Conservation (phyloP, 2,329 filamentous ascomycete genomes). For the Malbranchea cinnamomea region DNA sequence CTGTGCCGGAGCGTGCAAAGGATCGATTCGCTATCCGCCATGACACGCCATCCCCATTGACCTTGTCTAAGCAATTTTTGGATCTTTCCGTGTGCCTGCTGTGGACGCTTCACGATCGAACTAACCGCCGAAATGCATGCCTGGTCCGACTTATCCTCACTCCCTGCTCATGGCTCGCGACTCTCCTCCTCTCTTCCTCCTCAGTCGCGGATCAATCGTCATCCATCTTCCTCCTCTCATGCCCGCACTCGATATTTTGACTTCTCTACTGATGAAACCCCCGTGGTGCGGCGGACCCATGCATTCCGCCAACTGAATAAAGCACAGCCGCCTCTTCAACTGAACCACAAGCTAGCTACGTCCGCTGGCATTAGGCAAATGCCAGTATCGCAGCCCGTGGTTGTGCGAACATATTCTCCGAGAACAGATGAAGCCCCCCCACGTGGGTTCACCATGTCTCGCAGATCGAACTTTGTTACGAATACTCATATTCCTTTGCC, state of each 20-base stretch:
- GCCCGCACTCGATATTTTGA: constrained; percentile 15
- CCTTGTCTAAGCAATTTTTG: constrained; percentile 4
- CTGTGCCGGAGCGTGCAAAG: neutral
- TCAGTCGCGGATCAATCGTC: constrained; percentile 20
- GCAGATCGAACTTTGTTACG: constrained; percentile 10
- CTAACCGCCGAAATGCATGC: constrained; percentile 18
- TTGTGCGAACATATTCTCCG: constrained; percentile 29
- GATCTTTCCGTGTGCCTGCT: constrained; percentile 1
- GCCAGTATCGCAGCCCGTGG: constrained; percentile 27
- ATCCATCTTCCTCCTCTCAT: constrained; percentile 14
- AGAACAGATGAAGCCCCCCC: constrained; percentile 18
- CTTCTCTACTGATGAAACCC: constrained; percentile 16
- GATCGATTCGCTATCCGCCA: constrained; percentile 8
- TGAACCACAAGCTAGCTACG: constrained; percentile 14
- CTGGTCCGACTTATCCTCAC: constrained; percentile 15
- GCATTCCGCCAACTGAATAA: constrained; percentile 21
- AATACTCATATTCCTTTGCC: constrained; percentile 25
- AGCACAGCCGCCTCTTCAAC: constrained; percentile 14
- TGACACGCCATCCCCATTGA: constrained; percentile 9
- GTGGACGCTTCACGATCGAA: constrained; percentile 7
- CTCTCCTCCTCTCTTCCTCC: constrained; percentile 16
- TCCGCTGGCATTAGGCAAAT: constrained; percentile 14
- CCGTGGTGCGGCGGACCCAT: constrained; percentile 18
- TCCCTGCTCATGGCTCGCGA: constrained; percentile 16
- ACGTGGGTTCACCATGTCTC: constrained; percentile 23